Evolutionary conservation across 2,329 filamentous ascomycete species (phyloP).

Genomic region (Grosmannia huntii): DNA sequence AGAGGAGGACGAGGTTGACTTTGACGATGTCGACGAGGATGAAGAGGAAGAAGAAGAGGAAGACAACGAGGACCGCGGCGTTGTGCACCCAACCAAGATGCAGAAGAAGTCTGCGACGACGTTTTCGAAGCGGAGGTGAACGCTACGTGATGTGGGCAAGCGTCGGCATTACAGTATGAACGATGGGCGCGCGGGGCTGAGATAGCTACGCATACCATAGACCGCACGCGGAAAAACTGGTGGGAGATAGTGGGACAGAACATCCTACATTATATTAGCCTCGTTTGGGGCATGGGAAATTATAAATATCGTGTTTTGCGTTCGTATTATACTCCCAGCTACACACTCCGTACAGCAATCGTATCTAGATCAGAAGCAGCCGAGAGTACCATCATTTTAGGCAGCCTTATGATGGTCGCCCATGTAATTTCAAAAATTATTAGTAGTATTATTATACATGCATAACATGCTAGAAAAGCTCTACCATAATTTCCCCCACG

Average conservation of each 20-base stretch:
- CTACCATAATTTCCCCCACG: background rate
- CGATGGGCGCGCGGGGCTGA: too few relatives aligned
- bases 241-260: background rate
- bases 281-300: background rate
- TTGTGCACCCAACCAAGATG: slow-evolving; percentile 20
- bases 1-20: slow-evolving; percentile 40
- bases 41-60: slow-evolving; percentile 19
- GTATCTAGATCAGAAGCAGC: background rate
- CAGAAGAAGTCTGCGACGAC: slow-evolving; percentile 18
- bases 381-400: background rate
- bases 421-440: background rate
- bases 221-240: too few relatives aligned
- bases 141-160: background rate
- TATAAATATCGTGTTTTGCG: background rate
- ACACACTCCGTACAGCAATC: too few relatives aligned
- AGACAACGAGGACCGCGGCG: background rate
- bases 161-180: background rate
- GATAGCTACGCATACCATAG: too few relatives aligned
- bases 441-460: background rate
- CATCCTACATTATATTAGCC: background rate
- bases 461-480: too few relatives aligned
- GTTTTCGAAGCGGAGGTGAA: slow-evolving; percentile 19
- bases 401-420: background rate
- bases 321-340: background rate
- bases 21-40: slow-evolving; percentile 72